Percentiles rank a stretch among this genome's conserved stretches.
Evolutionary conservation across 2,329 filamentous ascomycete genomes (phyloP).

Genomic region (Tolypocladium ophioglossoides): DNA sequence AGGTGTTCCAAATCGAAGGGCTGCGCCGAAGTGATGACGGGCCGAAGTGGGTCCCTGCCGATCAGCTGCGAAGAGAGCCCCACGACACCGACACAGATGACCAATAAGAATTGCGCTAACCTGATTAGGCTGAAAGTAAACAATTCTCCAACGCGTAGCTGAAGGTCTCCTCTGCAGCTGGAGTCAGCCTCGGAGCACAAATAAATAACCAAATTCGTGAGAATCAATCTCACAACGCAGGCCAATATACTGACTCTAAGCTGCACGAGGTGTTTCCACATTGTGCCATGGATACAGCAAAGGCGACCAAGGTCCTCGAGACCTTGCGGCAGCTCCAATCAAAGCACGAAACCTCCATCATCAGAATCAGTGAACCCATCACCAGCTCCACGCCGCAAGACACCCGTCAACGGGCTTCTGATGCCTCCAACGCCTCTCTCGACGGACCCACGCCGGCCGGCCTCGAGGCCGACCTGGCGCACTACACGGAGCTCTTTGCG

Average conservation of each 20-base stretch:
- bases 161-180: background rate
- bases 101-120: constrained; percentile 3
- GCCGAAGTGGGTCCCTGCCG: background rate
- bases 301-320: constrained; percentile 31
- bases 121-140: constrained; percentile 6
- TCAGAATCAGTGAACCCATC: constrained; percentile 68
- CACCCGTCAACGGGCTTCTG: constrained; percentile 51
- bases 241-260: background rate
- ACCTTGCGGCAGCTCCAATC: constrained; percentile 43
- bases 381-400: constrained; percentile 35
- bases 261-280: background rate
- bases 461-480: constrained; percentile 71
- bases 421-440: constrained; percentile 55
- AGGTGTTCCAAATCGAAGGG: background rate
- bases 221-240: background rate
- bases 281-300: constrained; percentile 17
- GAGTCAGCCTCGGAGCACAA: background rate
- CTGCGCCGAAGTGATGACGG: background rate
- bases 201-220: background rate
- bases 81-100: background rate
- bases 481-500: constrained; percentile 92
- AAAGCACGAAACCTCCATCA: constrained; percentile 57
- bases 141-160: background rate
- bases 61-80: no score
- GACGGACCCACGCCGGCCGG: constrained; percentile 63